phyloP scores from a whole-genome alignment of 805 yeast species.

The Pichia sporocuriosa region DNA sequence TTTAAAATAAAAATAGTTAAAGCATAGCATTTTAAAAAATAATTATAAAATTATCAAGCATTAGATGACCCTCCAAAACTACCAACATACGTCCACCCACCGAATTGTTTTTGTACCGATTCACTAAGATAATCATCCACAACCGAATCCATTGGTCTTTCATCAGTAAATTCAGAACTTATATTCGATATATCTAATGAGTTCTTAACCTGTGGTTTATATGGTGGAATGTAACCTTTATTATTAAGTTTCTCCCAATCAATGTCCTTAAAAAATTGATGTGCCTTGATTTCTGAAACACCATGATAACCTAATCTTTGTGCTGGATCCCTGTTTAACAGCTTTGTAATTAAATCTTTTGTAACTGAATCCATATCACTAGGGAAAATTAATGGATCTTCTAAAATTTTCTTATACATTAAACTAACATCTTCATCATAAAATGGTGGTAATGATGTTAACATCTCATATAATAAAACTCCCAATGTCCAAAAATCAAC shows the following conservation, averaged over 20 bases:
- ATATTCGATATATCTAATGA: constrained; percentile 89
- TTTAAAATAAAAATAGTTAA: too few relatives aligned
- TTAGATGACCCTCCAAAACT: too few relatives aligned
- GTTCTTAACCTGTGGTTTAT: constrained; percentile 82
- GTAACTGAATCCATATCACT: constrained; percentile 82
- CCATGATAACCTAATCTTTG: constrained; percentile 73
- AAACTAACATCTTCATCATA: constrained; percentile 89
- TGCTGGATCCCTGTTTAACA: constrained; percentile 80
- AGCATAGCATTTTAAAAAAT: too few relatives aligned
- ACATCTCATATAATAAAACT: constrained; percentile 87
- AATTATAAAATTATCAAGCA: too few relatives aligned
- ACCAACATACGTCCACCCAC: constrained; percentile 97
- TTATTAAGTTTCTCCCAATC: constrained; percentile 80
- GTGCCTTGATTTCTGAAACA: constrained; percentile 75
- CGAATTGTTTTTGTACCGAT: constrained; percentile 95
- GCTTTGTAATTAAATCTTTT: constrained; percentile 64
- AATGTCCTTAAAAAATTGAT: constrained; percentile 79
- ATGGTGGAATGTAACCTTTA: constrained; percentile 93
- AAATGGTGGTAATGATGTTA: constrained; percentile 95
- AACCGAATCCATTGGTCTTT: constrained; percentile 90
- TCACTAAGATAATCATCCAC: constrained; percentile 89
- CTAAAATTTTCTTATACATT: constrained; percentile 90
- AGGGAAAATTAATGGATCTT: constrained; percentile 86
- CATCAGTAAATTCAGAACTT: constrained; percentile 86
- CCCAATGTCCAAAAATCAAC: constrained; percentile 99